Evolutionary conservation across 108 stramenopile genomes (phyloP), one percentile per base, ranked within the genome.

Genomic region (Aurantiochytrium sp.): DNA sequence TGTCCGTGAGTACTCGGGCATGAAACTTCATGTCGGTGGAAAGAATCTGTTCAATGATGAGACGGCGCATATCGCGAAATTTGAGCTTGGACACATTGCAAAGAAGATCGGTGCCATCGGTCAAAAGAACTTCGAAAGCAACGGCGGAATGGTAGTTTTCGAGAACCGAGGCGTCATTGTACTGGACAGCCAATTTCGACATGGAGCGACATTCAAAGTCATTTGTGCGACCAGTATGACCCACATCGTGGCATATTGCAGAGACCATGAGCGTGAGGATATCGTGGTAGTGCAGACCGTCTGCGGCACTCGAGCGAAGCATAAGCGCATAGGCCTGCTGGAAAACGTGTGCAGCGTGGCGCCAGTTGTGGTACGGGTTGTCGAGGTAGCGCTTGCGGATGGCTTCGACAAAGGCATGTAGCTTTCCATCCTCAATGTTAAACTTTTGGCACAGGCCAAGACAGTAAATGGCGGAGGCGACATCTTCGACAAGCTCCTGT

Each of bases 201-300:
- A 60, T 57, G 29, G 94, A 90, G 58, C 92, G 89, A 45, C 91
- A 90, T 58, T 95, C 94, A 69, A 95, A 95, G 53, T 93, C 72
- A 89, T 95, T 95, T 60, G 93, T 95, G 64, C 88, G 91, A 4
- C 95, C 95, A 58, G 94, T 94, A 91, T 95, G 95, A 44, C 94
- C 95, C 23, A 95, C 89, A 91, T 95, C 95, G 90, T 95, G 95
- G 53, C 92, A 94, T 44, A 94, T 87, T 0, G 92, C 91, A 6
- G 90, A 92, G 71, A 95, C 58, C 28, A 94, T 59, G 5, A 94
- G 88, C 12, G 72, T 76, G 71, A 94, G 91, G 28, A 92, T 55
- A 55, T 94, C 92, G 49, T 76, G 72, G 25, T 57, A 28, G 5
- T 55, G 87, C 28, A 95, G 89, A 59, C 72, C 90, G 16, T 92